Base-by-base conservation (phyloP, 2,329 filamentous ascomycete species). In the Aspergillus brasiliensis region DNA sequence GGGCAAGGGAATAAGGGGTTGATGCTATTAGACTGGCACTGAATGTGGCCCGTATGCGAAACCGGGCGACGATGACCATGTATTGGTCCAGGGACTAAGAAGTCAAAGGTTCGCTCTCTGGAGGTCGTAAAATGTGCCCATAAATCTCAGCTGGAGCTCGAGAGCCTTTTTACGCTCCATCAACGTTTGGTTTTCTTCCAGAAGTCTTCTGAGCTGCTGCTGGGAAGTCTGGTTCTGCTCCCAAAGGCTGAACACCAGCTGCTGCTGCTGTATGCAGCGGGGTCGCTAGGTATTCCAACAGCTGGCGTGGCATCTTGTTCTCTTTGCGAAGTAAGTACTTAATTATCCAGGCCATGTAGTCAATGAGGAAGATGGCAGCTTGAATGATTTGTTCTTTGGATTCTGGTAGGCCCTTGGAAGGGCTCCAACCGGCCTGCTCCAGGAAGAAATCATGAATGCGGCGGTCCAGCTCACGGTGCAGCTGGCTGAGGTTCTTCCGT, bases 351-450 rank as follows among this genome's bases (percentile, higher is more conserved):
- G 73, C 68, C 72, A 77, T 75, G 56, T 76, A 77, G 59, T 77
- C 75, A 46, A 77, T 72, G 13, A 76, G 66, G 51, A 71, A 74
- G 55, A 77, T 72, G 3, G 75, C 72, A 8, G 70, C 75, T 64
- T 76, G 73, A 11, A 76, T 71, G 19, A 77, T 77, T 59, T 77
- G 74, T 57, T 77, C 75, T 65, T 77, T 77, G 19, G 75, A 77
- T 47, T 77, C 72, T 2, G 71, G 72, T 42, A 76, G 65, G 62
- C 71, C 76, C 62, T 77, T 77, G 37, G 72, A 69, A 25, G 70
- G 72, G 48, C 78, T 77, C 75, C 76, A 78, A 37, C 76, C 75
- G 15, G 76, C 76, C 15, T 68, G 68, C 62, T 76, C 72, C 7
- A 77, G 69, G 62, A 77, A 77, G 62, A 71, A 75, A 60, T 77